A percentile compares a stretch with the other conserved stretches of the same genome.
phyloP scores from a whole-genome alignment of 2,329 filamentous ascomycete genomes.

The Ceratocystis huliohia region DNA sequence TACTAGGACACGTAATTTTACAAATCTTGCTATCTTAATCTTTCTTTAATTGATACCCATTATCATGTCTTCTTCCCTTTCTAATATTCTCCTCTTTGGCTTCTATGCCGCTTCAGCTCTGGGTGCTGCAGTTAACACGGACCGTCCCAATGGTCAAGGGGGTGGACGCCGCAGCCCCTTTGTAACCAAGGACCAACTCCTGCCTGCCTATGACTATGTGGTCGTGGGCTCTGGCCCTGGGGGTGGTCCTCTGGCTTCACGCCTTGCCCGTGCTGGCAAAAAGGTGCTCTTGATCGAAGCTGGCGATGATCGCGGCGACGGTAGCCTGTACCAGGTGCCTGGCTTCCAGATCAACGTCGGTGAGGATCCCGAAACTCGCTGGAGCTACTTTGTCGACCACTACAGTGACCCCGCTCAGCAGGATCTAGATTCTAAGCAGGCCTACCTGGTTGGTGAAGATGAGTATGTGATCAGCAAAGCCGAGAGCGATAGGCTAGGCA shows the following conservation, averaged over 20 bases:
- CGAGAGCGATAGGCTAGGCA: constrained; percentile 13
- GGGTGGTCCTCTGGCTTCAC: constrained; percentile 42
- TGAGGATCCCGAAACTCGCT: constrained; percentile 28
- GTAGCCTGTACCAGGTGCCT: constrained; percentile 25
- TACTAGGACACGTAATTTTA: background rate
- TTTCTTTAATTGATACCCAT: background rate
- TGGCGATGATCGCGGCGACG: constrained; percentile 40
- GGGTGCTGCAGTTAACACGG: constrained; percentile 4
- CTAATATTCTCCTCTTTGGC: constrained; percentile 10
- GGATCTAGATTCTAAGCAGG: constrained; percentile 39
- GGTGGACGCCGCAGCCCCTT: background rate
- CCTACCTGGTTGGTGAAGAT: constrained; percentile 7
- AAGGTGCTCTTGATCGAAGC: constrained; percentile 47
- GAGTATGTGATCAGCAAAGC: constrained; percentile 15
- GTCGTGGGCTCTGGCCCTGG: constrained; percentile 46
- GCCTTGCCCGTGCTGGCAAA: constrained; percentile 43
- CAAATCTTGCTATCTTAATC: too few relatives aligned
- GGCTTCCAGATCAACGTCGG: constrained; percentile 25
- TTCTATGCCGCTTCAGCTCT: constrained; percentile 12
- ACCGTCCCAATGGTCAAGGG: background rate
- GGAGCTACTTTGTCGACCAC: constrained; percentile 52
- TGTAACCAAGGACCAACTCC: constrained; percentile 11
- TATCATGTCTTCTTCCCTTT: constrained; percentile 10
- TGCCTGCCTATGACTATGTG: constrained; percentile 41
- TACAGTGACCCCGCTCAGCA: constrained; percentile 31